These are phyloP conservation scores for Phytophthora vignae DNA, from an alignment of 352 stramenopile species.

Conservation along the genomic window DNA sequence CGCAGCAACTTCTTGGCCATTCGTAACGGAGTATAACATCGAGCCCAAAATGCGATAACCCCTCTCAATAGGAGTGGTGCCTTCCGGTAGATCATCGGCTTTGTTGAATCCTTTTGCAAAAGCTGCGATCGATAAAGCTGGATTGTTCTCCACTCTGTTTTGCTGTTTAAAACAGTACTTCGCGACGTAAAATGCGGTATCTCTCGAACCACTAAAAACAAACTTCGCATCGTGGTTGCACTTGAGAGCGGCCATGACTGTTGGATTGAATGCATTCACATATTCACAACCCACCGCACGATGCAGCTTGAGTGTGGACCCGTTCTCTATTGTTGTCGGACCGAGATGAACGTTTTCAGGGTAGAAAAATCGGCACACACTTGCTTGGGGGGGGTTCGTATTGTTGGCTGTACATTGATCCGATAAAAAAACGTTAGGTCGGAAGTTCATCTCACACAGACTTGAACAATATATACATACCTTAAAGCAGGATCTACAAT, in stretches of 20 bases:
- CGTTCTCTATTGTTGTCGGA: not conserved
- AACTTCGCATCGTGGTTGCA: constrained; percentile 44
- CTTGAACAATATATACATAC: not conserved
- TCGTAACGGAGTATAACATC: constrained; percentile 27
- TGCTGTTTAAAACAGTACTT: constrained; percentile 43
- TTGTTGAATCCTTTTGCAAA: not conserved
- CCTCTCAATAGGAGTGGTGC: constrained; percentile 9
- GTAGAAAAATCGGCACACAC: constrained; percentile 33
- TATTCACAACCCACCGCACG: constrained; percentile 35
- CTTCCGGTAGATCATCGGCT: not conserved
- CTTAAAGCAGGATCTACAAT: constrained; percentile 28
- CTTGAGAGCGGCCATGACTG: constrained; percentile 24
- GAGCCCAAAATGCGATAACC: constrained; percentile 24
- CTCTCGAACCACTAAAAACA: constrained; percentile 15
- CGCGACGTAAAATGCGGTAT: constrained; percentile 31
- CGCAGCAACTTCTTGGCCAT: constrained; percentile 21
- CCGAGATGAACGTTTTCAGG: constrained; percentile 7
- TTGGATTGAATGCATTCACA: constrained; percentile 36
- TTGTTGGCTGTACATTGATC: constrained; percentile 8
- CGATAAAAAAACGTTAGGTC: not conserved
- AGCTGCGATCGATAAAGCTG: not conserved
- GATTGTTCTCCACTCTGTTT: not conserved
- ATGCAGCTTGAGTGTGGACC: constrained; percentile 1
- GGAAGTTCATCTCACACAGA: not conserved
- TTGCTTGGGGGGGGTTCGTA: constrained; percentile 18